Evolutionary conservation across 2,329 filamentous ascomycete species (phyloP).

Genomic region (Cladosporium sp.): DNA sequence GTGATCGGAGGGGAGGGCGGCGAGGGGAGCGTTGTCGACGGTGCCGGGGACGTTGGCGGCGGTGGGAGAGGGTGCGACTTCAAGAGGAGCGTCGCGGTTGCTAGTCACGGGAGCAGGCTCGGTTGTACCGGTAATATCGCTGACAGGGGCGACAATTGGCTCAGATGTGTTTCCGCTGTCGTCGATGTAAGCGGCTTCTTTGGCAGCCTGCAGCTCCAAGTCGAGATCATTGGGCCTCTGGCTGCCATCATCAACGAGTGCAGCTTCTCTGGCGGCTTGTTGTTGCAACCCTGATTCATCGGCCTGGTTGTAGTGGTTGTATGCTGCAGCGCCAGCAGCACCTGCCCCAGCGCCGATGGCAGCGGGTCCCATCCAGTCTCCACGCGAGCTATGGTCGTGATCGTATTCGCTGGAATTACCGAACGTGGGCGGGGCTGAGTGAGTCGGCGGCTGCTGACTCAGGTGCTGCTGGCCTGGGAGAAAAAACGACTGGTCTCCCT

Average conservation of each 20-base stretch:
- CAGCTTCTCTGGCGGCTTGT: conserved; percentile 7
- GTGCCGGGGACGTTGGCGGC: neutral
- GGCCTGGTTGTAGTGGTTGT: conserved; percentile 20
- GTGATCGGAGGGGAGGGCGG: neutral
- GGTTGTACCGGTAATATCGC: neutral
- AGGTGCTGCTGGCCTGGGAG: conserved; percentile 18
- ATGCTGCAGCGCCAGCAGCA: conserved; percentile 39
- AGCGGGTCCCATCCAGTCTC: conserved; percentile 53
- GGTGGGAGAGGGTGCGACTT: neutral
- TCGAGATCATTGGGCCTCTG: too few species aligned
- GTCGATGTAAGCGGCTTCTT: neutral
- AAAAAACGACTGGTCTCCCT: conserved; percentile 23
- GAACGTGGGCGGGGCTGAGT: conserved; percentile 23
- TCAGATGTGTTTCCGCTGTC: too few species aligned
- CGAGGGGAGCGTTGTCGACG: neutral
- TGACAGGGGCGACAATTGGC: neutral
- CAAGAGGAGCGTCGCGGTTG: neutral
- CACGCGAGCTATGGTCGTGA: conserved; percentile 24
- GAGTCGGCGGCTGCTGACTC: conserved; percentile 9
- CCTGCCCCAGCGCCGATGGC: conserved; percentile 27
- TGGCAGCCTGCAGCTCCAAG: neutral
- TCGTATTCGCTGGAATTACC: conserved; percentile 31
- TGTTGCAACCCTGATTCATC: conserved; percentile 16
- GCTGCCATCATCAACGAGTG: neutral
- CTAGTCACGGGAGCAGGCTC: conserved; percentile 10